Conservation (phyloP, 129 eudicot genomes). For the Apium graveolens region DNA sequence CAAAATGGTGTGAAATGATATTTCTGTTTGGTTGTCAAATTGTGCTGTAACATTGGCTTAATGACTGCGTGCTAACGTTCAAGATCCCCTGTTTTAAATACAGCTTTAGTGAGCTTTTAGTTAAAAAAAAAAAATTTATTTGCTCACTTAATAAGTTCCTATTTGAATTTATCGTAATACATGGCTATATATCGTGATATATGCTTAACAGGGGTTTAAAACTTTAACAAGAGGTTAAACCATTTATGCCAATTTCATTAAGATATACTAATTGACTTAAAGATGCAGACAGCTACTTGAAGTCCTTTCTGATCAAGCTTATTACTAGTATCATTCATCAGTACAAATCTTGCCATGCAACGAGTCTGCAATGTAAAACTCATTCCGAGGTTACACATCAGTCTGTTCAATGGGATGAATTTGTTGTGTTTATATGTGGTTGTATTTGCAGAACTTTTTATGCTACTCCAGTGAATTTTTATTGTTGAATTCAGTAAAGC, state of each 20-base stretch:
- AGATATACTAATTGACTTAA: no score
- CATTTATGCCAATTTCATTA: background rate
- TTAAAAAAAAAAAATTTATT: no score
- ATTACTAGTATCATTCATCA: background rate
- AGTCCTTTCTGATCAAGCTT: background rate
- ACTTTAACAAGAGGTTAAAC: background rate
- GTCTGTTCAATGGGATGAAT: background rate
- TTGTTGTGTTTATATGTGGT: background rate
- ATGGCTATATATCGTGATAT: background rate
- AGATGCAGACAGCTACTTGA: background rate
- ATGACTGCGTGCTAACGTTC: background rate
- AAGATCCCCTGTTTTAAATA: background rate
- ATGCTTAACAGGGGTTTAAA: background rate
- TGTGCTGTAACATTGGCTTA: background rate
- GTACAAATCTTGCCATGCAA: background rate
- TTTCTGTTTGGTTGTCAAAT: background rate
- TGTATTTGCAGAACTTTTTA: background rate
- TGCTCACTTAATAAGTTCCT: background rate
- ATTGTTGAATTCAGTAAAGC: background rate
- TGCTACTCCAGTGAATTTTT: background rate
- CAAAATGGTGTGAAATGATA: background rate
- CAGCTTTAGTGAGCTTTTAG: background rate
- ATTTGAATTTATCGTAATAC: background rate
- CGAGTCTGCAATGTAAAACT: background rate
- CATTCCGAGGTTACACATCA: background rate